These are phyloP conservation scores for Pyricularia sp. DNA, from an alignment of 2,329 filamentous ascomycete genomes.

Conservation along the genomic window DNA sequence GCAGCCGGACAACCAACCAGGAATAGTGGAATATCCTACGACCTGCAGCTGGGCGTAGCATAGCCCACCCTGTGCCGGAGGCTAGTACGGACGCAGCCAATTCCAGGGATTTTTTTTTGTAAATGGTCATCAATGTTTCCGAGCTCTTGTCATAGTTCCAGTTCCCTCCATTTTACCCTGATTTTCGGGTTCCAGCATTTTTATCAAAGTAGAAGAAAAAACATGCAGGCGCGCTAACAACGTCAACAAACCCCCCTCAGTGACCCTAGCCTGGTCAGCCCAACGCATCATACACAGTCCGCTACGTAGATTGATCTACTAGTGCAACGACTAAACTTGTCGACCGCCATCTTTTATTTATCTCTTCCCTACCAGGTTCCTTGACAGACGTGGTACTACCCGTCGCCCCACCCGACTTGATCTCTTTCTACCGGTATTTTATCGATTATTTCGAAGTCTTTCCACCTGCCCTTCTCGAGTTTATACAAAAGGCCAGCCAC, in stretches of 20 bases:
- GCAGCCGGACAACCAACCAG: background rate
- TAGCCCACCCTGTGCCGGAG: background rate
- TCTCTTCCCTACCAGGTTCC: background rate
- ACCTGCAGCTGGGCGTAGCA: background rate
- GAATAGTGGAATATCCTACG: background rate
- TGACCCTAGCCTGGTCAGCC: background rate
- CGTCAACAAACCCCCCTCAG: background rate
- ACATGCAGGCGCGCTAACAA: background rate
- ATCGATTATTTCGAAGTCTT: background rate
- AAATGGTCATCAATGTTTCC: background rate
- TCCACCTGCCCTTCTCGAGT: background rate
- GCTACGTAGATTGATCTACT: background rate
- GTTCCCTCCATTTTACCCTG: background rate
- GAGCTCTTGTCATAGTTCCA: background rate
- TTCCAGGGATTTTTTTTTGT: background rate
- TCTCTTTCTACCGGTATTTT: too few relatives aligned
- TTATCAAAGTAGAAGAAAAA: background rate
- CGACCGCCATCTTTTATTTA: background rate
- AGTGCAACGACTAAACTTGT: background rate
- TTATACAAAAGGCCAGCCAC: background rate
- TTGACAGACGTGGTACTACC: background rate
- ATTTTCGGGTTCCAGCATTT: background rate
- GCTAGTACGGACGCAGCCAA: background rate
- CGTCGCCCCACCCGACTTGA: background rate
- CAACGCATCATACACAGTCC: slow-evolving; percentile 1